Percentiles rank a stretch among this genome's conserved stretches.
These are phyloP conservation scores for Vickermania spadyakhi DNA, from an alignment of 208 protist species.

Conservation along the genomic window DNA sequence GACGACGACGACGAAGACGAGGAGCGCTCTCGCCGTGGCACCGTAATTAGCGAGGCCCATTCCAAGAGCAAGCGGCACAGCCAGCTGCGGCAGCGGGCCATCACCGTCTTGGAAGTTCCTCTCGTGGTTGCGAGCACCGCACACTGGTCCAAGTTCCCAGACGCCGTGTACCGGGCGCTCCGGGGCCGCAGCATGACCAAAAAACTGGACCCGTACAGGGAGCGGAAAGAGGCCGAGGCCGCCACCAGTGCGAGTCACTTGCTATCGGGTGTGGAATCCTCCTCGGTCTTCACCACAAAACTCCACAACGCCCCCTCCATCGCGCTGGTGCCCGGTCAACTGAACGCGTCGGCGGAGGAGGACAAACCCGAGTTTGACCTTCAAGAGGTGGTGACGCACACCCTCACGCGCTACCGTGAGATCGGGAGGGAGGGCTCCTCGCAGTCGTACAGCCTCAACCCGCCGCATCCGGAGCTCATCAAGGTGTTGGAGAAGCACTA, in stretches of 20 bases:
- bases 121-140: slow-evolving; percentile 58
- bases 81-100: slow-evolving; percentile 11
- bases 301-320: neutral
- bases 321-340: neutral
- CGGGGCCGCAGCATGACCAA: neutral
- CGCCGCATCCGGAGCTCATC: neutral
- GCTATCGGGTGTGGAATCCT: neutral
- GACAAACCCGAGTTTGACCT: neutral
- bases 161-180: slow-evolving; percentile 51
- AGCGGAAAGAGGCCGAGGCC: neutral
- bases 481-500: neutral
- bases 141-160: slow-evolving; percentile 84
- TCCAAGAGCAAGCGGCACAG: neutral
- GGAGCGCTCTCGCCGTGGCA: neutral
- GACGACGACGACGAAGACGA: neutral
- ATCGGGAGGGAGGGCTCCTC: neutral
- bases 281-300: neutral
- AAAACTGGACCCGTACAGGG: neutral
- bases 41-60: slow-evolving; percentile 7
- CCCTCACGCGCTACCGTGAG: neutral
- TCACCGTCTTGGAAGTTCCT: slow-evolving; percentile 25
- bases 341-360: neutral
- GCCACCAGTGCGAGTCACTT: neutral
- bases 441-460: neutral
- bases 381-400: neutral